Evolutionary conservation across 129 eudicot species (phyloP).

Genomic region (Pseudognaphalium luteoalbum): DNA sequence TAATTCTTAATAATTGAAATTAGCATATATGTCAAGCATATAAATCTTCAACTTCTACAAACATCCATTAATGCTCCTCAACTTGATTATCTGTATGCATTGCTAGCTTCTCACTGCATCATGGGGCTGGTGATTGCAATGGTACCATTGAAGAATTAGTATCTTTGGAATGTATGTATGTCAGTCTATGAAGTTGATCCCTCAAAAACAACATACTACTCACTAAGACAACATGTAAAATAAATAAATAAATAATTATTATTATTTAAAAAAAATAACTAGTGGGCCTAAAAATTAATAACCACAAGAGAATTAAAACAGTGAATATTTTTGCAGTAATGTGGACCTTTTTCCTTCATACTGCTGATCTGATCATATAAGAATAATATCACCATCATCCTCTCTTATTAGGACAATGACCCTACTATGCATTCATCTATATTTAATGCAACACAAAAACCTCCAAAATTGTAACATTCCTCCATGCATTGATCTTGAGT

Average conservation of each 20-base stretch:
- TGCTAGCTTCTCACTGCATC: neutral
- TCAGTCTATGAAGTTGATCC: slow-evolving; percentile 33
- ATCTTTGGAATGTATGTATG: slow-evolving; percentile 19
- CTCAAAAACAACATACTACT: slow-evolving; percentile 33
- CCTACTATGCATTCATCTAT: slow-evolving; percentile 34
- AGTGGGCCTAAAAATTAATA: slow-evolving; percentile 30
- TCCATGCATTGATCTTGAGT: neutral
- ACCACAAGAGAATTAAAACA: slow-evolving; percentile 23
- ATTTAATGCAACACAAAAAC: slow-evolving; percentile 26
- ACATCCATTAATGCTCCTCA: neutral
- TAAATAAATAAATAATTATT: too few relatives aligned
- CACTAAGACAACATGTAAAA: slow-evolving; percentile 31
- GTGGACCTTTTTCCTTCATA: slow-evolving; percentile 33
- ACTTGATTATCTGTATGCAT: neutral
- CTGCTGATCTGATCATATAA: slow-evolving; percentile 1
- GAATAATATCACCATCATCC: slow-evolving; percentile 38
- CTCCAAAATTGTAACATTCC: slow-evolving; percentile 27
- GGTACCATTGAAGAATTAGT: neutral
- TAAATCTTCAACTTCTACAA: neutral
- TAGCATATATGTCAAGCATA: neutral
- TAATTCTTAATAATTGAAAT: too few relatives aligned
- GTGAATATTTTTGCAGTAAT: slow-evolving; percentile 15
- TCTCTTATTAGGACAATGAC: slow-evolving; percentile 35
- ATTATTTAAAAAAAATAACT: neutral
- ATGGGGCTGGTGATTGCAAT: slow-evolving; percentile 3